phyloP scores from a whole-genome alignment of 495 filamentous ascomycete genomes.

The Penicillium ochrochloron region DNA sequence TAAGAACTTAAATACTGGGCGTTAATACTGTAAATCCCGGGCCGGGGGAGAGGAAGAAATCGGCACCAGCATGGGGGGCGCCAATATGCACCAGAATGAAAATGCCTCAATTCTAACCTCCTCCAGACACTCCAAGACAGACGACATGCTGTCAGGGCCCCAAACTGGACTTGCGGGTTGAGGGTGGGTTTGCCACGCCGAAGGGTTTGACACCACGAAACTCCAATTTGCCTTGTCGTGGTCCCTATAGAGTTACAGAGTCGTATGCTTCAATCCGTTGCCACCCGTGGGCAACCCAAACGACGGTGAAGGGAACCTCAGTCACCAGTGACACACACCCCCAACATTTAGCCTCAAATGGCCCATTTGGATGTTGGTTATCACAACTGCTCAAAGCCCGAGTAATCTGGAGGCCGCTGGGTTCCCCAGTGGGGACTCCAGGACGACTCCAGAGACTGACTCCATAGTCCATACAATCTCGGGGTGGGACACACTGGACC shows the following conservation, averaged over 20 bases:
- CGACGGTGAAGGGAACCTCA: background rate
- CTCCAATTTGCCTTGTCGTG: background rate
- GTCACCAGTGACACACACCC: no score
- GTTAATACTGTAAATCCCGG: background rate
- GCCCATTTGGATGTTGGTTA: background rate
- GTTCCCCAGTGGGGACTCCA: constrained; percentile 14
- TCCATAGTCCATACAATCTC: constrained; percentile 7
- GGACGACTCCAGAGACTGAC: constrained; percentile 8
- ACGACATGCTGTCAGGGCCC: background rate
- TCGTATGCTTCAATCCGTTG: constrained; percentile 8
- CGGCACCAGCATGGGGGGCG: constrained; percentile 13
- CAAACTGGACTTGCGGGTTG: background rate
- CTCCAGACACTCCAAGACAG: constrained; percentile 6
- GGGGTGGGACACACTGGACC: background rate
- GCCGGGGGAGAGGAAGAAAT: background rate
- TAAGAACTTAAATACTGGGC: background rate
- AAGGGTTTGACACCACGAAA: constrained; percentile 7
- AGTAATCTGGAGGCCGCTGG: constrained; percentile 20
- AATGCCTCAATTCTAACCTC: constrained; percentile 30
- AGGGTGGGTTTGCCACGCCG: constrained; percentile 13
- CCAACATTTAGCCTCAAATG: constrained; percentile 6
- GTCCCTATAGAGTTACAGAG: background rate
- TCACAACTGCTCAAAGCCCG: background rate
- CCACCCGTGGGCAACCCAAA: constrained; percentile 10
- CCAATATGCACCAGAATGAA: constrained; percentile 24